Conservation (phyloP, 495 filamentous ascomycete genomes). For the Aspergillus egyptiacus region DNA sequence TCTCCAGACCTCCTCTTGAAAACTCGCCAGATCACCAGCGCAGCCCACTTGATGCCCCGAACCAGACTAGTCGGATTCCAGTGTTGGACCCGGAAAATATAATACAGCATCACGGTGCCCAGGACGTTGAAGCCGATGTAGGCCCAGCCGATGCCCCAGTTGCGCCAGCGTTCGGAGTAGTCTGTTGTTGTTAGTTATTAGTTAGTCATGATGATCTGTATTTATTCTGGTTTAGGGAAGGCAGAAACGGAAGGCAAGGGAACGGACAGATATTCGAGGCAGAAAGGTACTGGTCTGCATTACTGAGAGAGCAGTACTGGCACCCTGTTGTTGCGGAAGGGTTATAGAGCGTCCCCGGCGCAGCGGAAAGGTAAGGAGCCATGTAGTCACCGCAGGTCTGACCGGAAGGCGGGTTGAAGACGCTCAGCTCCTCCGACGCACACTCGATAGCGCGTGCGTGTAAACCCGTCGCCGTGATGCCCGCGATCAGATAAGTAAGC, state of each 20-base stretch:
- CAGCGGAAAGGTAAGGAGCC: slow-evolving; percentile 24
- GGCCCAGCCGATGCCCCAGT: slow-evolving; percentile 50
- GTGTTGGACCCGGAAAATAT: slow-evolving; percentile 47
- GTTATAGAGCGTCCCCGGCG: slow-evolving; percentile 42
- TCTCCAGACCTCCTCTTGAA: slow-evolving; percentile 44
- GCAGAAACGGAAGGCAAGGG: not conserved
- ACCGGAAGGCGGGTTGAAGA: slow-evolving; percentile 47
- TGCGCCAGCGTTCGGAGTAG: slow-evolving; percentile 46
- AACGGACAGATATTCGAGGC: slow-evolving; percentile 41
- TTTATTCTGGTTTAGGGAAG: not conserved
- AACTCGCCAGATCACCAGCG: slow-evolving; percentile 31
- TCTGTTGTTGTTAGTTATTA: slow-evolving; percentile 13
- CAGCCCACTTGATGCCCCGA: slow-evolving; percentile 23
- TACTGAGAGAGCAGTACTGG: slow-evolving; percentile 39
- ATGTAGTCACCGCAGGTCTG: slow-evolving; percentile 47
- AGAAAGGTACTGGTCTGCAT: slow-evolving; percentile 45
- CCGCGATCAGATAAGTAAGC: slow-evolving; percentile 53
- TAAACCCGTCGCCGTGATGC: slow-evolving; percentile 44
- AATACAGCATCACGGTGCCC: slow-evolving; percentile 47
- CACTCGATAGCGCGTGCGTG: slow-evolving; percentile 40
- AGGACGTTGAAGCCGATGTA: slow-evolving; percentile 49
- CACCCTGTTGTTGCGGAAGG: slow-evolving; percentile 35
- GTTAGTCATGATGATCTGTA: not conserved
- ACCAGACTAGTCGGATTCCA: slow-evolving; percentile 38
- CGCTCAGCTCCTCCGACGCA: slow-evolving; percentile 40